Evolutionary conservation across 1,284 basidiomycete species (phyloP), one percentile per base, ranked within the genome.

Genomic region (Singerocomus rubriflavus): DNA sequence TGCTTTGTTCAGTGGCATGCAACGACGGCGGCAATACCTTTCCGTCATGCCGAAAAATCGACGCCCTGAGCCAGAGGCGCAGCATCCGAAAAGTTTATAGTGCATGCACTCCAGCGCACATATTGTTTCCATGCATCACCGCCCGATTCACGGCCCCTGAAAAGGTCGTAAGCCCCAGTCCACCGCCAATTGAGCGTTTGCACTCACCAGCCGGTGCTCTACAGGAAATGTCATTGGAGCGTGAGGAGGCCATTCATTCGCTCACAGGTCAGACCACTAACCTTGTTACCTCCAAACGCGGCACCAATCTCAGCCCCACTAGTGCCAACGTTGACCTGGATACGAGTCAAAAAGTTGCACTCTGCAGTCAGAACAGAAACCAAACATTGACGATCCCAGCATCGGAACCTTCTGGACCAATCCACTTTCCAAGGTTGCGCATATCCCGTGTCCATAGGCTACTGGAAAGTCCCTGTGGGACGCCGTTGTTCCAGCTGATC

Each of bases 61-160:
- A 98, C 93, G 6, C 94, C 94, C 71, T 98, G 94, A 1, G 94
- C 94, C 26, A 98, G 75, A 10, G 91, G 92, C 42, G 93, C 86
- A 61, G 85, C 80, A 64, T 91, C 81, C 30, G 90, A 92, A 72
- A 91, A 98, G 73, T 98, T 98, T 68, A 98, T 77, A 7, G 94
- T 98, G 67, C 91, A 93, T 37, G 90, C 83, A 65, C 88, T 87
- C 88, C 89, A 91, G 52, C 90, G 82, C 38, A 90, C 86, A 56
- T 91, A 92, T 66, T 96, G 91, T 71, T 95, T 95, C 94, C 94
- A 98, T 25, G 94, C 90, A 70, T 98, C 94, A 41, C 94, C 94
- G 32, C 94, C 94, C 13, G 91, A 93, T 73, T 98, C 94, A 50
- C 94, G 82, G n/a, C 95, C 95, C 93, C 92, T 93, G 52, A 48